Conservation (phyloP, 306 rosid genomes). For the Alnus rubra region DNA sequence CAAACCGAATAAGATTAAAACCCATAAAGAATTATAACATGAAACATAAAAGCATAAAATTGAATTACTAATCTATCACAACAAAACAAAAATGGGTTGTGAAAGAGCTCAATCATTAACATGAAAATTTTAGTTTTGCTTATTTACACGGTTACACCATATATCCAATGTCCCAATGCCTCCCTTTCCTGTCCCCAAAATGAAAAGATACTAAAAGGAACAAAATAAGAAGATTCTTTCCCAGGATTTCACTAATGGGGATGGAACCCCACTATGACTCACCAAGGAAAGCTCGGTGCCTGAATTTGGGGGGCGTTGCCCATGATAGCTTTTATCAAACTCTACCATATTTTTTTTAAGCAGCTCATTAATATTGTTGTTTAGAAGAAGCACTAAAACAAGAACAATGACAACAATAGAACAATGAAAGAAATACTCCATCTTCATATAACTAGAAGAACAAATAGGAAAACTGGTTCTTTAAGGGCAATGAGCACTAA, state of each 20-base stretch:
- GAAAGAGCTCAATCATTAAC: neutral
- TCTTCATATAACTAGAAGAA: neutral
- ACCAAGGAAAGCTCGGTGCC: too few species aligned
- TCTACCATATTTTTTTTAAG: neutral
- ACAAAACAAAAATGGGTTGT: neutral
- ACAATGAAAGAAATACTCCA: neutral
- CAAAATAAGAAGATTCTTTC: neutral
- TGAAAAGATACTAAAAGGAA: neutral
- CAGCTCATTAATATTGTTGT: constrained; percentile 4
- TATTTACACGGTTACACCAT: neutral
- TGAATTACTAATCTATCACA: neutral
- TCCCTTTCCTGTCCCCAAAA: neutral
- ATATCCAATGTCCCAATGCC: neutral
- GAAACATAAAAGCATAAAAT: neutral
- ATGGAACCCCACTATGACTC: too few species aligned
- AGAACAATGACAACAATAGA: constrained; percentile 13
- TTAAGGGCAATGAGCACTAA: constrained; percentile 31
- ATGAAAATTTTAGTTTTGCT: neutral
- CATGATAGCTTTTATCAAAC: constrained; percentile 12
- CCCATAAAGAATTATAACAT: neutral
- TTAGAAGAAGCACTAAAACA: constrained; percentile 2
- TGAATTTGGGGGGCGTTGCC: neutral
- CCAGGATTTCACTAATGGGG: neutral
- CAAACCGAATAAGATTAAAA: neutral
- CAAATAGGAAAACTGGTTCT: neutral